Percentiles rank a stretch among this genome's conserved stretches.
Evolutionary conservation across 805 yeast genomes (phyloP).

Genomic region (Pichia manshurica): DNA sequence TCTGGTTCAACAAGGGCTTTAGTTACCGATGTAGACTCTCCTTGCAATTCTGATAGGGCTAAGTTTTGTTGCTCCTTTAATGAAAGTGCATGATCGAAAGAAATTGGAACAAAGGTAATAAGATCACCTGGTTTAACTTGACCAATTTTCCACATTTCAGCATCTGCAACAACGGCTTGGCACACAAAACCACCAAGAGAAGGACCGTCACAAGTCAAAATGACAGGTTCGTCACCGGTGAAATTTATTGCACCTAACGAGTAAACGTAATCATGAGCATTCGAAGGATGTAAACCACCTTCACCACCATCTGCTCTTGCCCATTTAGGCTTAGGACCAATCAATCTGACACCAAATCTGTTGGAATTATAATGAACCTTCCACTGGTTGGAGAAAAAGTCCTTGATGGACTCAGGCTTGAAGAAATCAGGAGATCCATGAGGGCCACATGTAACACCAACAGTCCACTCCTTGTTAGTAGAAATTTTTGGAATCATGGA

Average conservation of each 20-base stretch:
- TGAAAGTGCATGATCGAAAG: conserved; percentile 59
- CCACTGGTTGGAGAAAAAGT: conserved; percentile 77
- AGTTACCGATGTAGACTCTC: conserved; percentile 31
- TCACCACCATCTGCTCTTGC: conserved; percentile 96
- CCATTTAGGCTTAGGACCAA: conserved; percentile 97
- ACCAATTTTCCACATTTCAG: conserved; percentile 98
- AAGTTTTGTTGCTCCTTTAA: conserved; percentile 59
- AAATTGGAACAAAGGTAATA: conserved; percentile 73
- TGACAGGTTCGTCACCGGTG: conserved; percentile 98
- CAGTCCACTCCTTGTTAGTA: conserved; percentile 59
- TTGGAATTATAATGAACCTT: conserved; percentile 96
- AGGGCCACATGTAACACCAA: conserved; percentile 95
- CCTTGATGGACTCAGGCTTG: conserved; percentile 62
- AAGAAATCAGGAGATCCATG: conserved; percentile 98
- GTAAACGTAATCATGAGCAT: conserved; percentile 95
- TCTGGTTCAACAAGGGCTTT: conserved; percentile 42
- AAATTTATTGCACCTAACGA: conserved; percentile 95
- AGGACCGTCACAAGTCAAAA: conserved; percentile 95
- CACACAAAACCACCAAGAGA: conserved; percentile 97
- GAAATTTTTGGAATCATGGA: conserved; percentile 49
- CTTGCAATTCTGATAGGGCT: conserved; percentile 41
- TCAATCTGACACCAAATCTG: conserved; percentile 90
- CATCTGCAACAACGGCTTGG: conserved; percentile 90
- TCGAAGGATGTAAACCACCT: conserved; percentile 98
- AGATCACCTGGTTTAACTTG: conserved; percentile 93